Conservation (phyloP, 306 rosid genomes). For the Citrullus amarus region DNA sequence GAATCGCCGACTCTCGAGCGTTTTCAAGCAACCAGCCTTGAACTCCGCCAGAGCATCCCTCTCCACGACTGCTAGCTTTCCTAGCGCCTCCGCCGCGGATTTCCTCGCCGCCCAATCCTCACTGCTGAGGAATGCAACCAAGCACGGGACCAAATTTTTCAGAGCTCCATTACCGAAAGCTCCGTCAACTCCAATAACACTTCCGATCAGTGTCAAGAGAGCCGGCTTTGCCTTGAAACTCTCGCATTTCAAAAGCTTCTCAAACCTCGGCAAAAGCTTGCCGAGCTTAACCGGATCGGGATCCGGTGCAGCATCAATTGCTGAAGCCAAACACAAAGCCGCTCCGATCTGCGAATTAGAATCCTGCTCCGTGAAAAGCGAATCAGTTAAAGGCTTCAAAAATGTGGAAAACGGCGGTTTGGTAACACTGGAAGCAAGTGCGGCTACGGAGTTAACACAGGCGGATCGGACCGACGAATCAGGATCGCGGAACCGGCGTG, state of each 20-base stretch:
- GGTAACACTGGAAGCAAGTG: conserved; percentile 58
- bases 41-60: conserved; percentile 52
- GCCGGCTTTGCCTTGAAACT: conserved; percentile 79
- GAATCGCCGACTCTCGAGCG: conserved; percentile 62
- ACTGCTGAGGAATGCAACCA: conserved; percentile 45
- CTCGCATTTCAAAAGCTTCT: conserved; percentile 60
- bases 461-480: conserved; percentile 92
- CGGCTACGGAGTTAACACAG: conserved; percentile 59
- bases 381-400: conserved; percentile 64
- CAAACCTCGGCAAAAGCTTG: conserved; percentile 66
- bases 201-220: conserved; percentile 50
- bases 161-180: conserved; percentile 38
- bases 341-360: conserved; percentile 68
- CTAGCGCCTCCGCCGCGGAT: conserved; percentile 74
- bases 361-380: conserved; percentile 92
- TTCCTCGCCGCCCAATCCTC: conserved; percentile 86
- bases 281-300: conserved; percentile 62
- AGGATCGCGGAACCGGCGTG: conserved; percentile 77
- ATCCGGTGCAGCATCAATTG: conserved; percentile 58
- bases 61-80: conserved; percentile 50
- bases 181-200: conserved; percentile 53
- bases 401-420: conserved; percentile 55
- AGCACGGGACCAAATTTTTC: conserved; percentile 54
- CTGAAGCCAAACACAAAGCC: conserved; percentile 73
- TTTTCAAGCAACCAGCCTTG: conserved; percentile 49